A percentile compares a stretch with the other conserved stretches of the same genome.
phyloP scores from a whole-genome alignment of 495 filamentous ascomycete genomes.

The Schizothecium vesticola region DNA sequence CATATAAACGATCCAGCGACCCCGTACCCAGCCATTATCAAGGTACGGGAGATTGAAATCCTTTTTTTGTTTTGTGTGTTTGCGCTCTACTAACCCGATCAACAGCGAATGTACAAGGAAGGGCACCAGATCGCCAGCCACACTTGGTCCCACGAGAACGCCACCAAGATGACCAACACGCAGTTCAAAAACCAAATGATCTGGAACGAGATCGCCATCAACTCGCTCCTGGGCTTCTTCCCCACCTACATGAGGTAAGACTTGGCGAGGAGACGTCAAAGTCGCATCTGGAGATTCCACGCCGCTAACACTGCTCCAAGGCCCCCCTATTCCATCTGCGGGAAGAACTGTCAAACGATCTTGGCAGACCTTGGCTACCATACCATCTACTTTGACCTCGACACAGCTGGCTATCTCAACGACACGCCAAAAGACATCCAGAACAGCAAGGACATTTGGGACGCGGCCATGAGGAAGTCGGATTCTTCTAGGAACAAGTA shows the following conservation, averaged over 20 bases:
- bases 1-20: slow-evolving; percentile 56
- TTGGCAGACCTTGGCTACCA: slow-evolving; percentile 70
- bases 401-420: slow-evolving; percentile 73
- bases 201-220: slow-evolving; percentile 74
- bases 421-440: slow-evolving; percentile 56
- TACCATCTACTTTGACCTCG: slow-evolving; percentile 66
- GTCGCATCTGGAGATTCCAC: not conserved
- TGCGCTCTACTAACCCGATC: slow-evolving; percentile 18
- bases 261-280: not conserved
- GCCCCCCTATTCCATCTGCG: slow-evolving; percentile 74
- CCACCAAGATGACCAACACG: slow-evolving; percentile 47
- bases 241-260: slow-evolving; percentile 71
- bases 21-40: slow-evolving; percentile 56
- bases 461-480: slow-evolving; percentile 46
- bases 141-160: slow-evolving; percentile 80
- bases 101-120: slow-evolving; percentile 54
- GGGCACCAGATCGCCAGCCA: slow-evolving; percentile 85
- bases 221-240: slow-evolving; percentile 73
- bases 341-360: slow-evolving; percentile 52
- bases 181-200: slow-evolving; percentile 63
- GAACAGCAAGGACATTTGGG: slow-evolving; percentile 66
- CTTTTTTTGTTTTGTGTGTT: too few relatives aligned
- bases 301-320: slow-evolving; percentile 17
- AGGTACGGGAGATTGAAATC: slow-evolving; percentile 24
- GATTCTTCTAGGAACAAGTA: slow-evolving; percentile 45